Conservation (phyloP, 495 filamentous ascomycete genomes). For the Neurospora sp. region DNA sequence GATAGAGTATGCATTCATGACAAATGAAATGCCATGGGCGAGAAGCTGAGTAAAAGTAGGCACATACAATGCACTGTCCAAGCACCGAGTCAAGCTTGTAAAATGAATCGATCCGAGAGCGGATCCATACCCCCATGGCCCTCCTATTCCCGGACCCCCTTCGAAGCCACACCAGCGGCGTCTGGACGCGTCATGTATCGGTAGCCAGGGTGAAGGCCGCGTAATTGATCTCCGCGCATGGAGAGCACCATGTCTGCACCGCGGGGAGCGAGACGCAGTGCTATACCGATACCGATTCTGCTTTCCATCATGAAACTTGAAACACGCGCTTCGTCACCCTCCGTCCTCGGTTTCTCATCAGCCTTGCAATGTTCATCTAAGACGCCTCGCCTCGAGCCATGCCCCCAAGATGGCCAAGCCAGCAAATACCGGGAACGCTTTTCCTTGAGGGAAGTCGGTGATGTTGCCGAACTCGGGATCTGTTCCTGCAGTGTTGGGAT, state of each 20-base stretch:
- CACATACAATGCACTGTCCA: not conserved
- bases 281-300: not conserved
- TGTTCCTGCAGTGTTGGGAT: constrained; percentile 37
- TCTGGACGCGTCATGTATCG: not conserved
- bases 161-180: not conserved
- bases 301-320: not conserved
- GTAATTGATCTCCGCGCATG: not conserved
- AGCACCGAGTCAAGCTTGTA: not conserved
- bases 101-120: not conserved
- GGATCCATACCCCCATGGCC: not conserved
- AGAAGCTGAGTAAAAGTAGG: not conserved
- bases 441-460: constrained; percentile 36
- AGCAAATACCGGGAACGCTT: constrained; percentile 24
- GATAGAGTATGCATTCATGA: not conserved
- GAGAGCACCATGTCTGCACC: not conserved
- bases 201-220: not conserved
- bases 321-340: not conserved
- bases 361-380: not conserved
- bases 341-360: not conserved
- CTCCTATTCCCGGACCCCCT: not conserved
- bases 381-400: constrained; percentile 17
- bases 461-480: constrained; percentile 48
- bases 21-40: not conserved
- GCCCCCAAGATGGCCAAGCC: constrained; percentile 22
- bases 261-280: not conserved